Evolutionary conservation across 306 rosid genomes (phyloP).

Genomic region (Inga laurina): DNA sequence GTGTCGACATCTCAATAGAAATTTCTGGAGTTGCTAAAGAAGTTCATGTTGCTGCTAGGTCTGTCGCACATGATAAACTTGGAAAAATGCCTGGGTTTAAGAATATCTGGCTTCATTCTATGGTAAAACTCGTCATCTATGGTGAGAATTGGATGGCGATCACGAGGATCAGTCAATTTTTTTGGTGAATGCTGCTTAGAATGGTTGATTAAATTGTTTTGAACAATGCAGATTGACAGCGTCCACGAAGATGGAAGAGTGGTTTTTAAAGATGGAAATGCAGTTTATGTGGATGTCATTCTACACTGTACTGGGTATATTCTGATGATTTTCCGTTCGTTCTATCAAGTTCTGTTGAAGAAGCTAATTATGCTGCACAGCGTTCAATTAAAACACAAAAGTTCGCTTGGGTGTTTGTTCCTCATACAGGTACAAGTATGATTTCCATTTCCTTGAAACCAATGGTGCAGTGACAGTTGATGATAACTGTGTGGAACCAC

Average conservation of each 20-base stretch:
- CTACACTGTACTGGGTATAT: slow-evolving; percentile 82
- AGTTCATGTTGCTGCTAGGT: slow-evolving; percentile 73
- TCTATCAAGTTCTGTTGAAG: slow-evolving; percentile 9
- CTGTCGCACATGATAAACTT: slow-evolving; percentile 32
- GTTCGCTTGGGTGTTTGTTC: slow-evolving; percentile 5
- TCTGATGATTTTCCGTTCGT: slow-evolving; percentile 7
- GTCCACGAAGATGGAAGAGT: slow-evolving; percentile 65
- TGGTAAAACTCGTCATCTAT: slow-evolving; percentile 55
- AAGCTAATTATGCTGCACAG: neutral
- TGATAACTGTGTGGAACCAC: slow-evolving; percentile 76
- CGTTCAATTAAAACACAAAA: slow-evolving; percentile 11
- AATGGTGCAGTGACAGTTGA: slow-evolving; percentile 59
- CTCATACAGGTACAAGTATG: slow-evolving; percentile 57
- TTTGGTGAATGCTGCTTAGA: neutral
- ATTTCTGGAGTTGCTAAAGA: slow-evolving; percentile 71
- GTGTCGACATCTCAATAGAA: slow-evolving; percentile 72
- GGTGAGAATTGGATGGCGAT: slow-evolving; percentile 44
- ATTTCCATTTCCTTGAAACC: slow-evolving; percentile 74
- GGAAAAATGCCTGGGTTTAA: slow-evolving; percentile 52
- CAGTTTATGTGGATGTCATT: slow-evolving; percentile 60
- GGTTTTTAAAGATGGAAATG: slow-evolving; percentile 58
- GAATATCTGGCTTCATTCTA: slow-evolving; percentile 80
- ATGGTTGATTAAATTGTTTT: slow-evolving; percentile 12
- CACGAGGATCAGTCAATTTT: slow-evolving; percentile 17
- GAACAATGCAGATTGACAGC: slow-evolving; percentile 59